Evolutionary conservation across 148 eudicot species (phyloP).

Genomic region (Cornus florida): DNA sequence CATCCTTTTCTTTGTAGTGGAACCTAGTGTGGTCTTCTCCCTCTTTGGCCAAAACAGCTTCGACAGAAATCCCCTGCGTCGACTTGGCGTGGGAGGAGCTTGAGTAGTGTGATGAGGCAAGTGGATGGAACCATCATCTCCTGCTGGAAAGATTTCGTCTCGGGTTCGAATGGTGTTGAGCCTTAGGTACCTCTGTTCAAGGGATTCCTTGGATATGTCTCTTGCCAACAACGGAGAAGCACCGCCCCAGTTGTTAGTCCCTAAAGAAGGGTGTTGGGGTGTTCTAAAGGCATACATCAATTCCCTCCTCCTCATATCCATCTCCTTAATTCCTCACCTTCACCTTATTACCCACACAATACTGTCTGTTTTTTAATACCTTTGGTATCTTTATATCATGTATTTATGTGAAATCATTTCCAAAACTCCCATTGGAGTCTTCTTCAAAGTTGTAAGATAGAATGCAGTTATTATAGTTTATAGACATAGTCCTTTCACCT

Average conservation of each 20-base stretch:
- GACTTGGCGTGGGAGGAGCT: slow-evolving; percentile 1
- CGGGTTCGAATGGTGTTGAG: slow-evolving; percentile 25
- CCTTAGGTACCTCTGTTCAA: slow-evolving; percentile 38
- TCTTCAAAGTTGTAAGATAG: neutral
- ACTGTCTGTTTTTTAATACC: too few species aligned
- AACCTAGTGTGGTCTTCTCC: slow-evolving; percentile 14
- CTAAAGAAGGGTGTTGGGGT: slow-evolving; percentile 42
- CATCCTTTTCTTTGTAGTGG: slow-evolving; percentile 6
- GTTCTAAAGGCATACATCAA: slow-evolving; percentile 31
- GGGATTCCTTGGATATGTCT: slow-evolving; percentile 33
- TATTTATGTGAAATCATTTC: neutral
- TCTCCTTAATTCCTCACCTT: neutral
- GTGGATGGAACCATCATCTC: slow-evolving; percentile 16
- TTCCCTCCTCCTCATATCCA: slow-evolving; percentile 27
- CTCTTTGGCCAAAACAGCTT: slow-evolving; percentile 19
- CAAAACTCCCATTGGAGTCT: neutral
- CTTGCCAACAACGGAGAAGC: slow-evolving; percentile 43
- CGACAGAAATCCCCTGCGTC: slow-evolving; percentile 15
- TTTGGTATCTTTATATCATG: too few species aligned
- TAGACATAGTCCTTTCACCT: neutral
- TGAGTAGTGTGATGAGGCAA: neutral
- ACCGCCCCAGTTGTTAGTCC: slow-evolving; percentile 48
- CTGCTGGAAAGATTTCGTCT: slow-evolving; percentile 27
- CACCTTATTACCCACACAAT: too few species aligned
- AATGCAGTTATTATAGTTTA: neutral